These are phyloP conservation scores for Penicillium dipodomyicola DNA, from an alignment of 495 filamentous ascomycete species.

Conservation along the genomic window DNA sequence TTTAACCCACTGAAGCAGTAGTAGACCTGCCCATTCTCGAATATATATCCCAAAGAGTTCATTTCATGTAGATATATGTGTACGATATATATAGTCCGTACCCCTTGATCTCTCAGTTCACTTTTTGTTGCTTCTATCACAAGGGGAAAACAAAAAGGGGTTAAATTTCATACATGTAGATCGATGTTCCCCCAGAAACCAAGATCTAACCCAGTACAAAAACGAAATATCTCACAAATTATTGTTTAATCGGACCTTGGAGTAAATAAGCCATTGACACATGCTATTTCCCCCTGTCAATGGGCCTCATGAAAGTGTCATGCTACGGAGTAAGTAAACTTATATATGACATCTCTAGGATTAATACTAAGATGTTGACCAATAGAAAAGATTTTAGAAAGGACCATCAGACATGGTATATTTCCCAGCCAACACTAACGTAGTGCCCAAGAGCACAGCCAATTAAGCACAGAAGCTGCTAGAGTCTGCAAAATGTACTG, in stretches of 20 bases:
- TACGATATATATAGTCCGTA: background rate
- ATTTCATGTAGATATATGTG: background rate
- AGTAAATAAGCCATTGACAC: background rate
- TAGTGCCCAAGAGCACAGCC: conserved; percentile 29
- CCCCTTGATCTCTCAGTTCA: background rate
- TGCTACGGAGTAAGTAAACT: no score
- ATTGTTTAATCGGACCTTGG: background rate
- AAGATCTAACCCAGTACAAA: background rate
- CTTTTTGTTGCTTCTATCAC: background rate
- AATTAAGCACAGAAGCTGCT: conserved; percentile 33
- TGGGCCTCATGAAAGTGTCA: background rate
- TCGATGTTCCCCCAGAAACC: background rate
- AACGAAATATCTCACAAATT: background rate
- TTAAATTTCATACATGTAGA: background rate
- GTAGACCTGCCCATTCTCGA: background rate
- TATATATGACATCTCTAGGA: background rate
- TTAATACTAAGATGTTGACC: background rate
- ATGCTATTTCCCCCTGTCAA: background rate
- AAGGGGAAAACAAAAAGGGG: background rate
- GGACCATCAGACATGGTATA: background rate
- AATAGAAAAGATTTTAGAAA: background rate
- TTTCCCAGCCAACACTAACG: conserved; percentile 11
- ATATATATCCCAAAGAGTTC: background rate
- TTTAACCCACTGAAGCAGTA: background rate
- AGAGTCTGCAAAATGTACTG: conserved; percentile 40